Evolutionary conservation across 306 rosid species (phyloP).

Genomic region (Carpinus fangiana): DNA sequence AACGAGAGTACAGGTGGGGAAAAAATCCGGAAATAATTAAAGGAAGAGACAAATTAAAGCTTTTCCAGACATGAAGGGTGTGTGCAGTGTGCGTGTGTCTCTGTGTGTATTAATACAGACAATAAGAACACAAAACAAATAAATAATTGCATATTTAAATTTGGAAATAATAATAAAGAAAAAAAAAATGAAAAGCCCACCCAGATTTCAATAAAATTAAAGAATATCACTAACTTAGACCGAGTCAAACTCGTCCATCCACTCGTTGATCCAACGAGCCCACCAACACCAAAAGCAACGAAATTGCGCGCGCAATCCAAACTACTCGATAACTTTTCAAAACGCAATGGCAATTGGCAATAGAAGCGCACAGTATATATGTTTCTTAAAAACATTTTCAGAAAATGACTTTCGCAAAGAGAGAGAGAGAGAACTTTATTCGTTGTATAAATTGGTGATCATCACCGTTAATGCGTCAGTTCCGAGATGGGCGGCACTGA

Average conservation of each 20-base stretch:
- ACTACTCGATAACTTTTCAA: conserved; percentile 18
- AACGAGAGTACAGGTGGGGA: conserved; percentile 31
- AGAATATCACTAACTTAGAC: conserved; percentile 54
- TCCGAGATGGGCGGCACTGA: conserved; percentile 41
- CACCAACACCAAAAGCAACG: conserved; percentile 21
- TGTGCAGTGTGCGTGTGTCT: conserved; percentile 29
- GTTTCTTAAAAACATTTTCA: not conserved
- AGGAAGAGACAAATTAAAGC: conserved; percentile 78
- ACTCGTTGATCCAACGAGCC: conserved; percentile 44
- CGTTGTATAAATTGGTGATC: conserved; percentile 22
- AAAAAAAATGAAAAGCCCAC: conserved; percentile 37
- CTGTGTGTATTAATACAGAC: conserved; percentile 38
- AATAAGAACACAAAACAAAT: conserved; percentile 25
- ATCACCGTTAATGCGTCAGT: conserved; percentile 61
- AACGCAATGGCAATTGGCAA: not conserved
- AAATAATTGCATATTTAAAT: conserved; percentile 35
- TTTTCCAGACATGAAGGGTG: conserved; percentile 43
- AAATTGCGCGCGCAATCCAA: conserved; percentile 57
- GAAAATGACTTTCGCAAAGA: not conserved
- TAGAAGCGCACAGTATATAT: not conserved
- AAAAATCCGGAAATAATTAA: conserved; percentile 22
- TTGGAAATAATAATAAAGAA: conserved; percentile 26
- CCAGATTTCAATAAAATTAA: conserved; percentile 39
- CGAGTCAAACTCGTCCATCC: conserved; percentile 56
- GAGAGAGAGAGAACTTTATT: conserved; percentile 1